These are phyloP conservation scores for Porphyrellus sp. DNA, from an alignment of 1,284 basidiomycete species.

Conservation along the genomic window DNA sequence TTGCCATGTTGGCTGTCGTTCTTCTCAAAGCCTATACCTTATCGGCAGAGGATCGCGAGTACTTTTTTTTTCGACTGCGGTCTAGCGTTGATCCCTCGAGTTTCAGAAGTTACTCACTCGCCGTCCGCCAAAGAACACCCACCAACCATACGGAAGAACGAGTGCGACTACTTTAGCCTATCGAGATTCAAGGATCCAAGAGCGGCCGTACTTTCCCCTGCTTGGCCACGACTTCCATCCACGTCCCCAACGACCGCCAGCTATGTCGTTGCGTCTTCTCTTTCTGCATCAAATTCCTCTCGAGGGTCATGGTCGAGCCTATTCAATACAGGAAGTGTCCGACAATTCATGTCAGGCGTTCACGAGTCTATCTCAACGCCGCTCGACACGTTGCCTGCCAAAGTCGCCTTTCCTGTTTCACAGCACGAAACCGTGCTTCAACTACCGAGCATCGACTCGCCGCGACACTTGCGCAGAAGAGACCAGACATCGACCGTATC, in stretches of 20 bases:
- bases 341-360: slow-evolving; percentile 59
- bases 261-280: slow-evolving; percentile 34
- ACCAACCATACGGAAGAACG: slow-evolving; percentile 20
- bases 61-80: not conserved
- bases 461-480: slow-evolving; percentile 24
- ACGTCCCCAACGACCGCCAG: slow-evolving; percentile 37
- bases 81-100: not conserved
- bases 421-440: slow-evolving; percentile 25
- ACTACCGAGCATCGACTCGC: slow-evolving; percentile 24
- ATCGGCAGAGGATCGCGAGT: slow-evolving; percentile 30
- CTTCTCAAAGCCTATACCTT: slow-evolving; percentile 48
- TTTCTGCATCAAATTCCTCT: slow-evolving; percentile 52
- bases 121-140: slow-evolving; percentile 22
- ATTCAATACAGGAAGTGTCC: slow-evolving; percentile 60
- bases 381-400: slow-evolving; percentile 24
- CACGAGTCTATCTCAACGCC: slow-evolving; percentile 49
- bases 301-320: slow-evolving; percentile 74
- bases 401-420: slow-evolving; percentile 33
- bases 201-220: slow-evolving; percentile 32
- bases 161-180: slow-evolving; percentile 50
- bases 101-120: slow-evolving; percentile 7
- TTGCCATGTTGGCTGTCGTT: slow-evolving; percentile 73
- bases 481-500: slow-evolving; percentile 34
- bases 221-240: slow-evolving; percentile 36
- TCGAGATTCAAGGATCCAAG: slow-evolving; percentile 36